These are phyloP conservation scores for Nigrospora osmanthi DNA, from an alignment of 2,329 filamentous ascomycete genomes.

Conservation along the genomic window DNA sequence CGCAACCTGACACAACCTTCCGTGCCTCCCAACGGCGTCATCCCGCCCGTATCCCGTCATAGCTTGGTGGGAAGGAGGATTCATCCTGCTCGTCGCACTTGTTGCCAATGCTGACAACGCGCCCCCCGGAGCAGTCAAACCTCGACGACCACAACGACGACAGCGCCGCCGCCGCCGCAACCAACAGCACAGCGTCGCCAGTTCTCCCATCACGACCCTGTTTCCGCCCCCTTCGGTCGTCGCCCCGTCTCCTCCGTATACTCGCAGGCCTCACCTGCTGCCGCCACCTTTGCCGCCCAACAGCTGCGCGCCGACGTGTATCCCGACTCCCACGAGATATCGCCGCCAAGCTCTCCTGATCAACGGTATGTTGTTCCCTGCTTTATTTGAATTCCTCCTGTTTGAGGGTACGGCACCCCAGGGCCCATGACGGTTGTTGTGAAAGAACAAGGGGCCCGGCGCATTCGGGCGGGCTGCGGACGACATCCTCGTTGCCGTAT, in stretches of 20 bases:
- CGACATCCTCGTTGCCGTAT: too few species aligned
- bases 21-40: too few species aligned
- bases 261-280: constrained; percentile 43
- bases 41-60: too few species aligned
- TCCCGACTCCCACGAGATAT: constrained; percentile 31
- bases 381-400: too few species aligned
- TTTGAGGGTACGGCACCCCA: too few species aligned
- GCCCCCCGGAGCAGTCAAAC: constrained; percentile 18
- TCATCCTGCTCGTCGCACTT: too few species aligned
- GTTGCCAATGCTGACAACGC: constrained; percentile 12
- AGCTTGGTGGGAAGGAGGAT: too few species aligned
- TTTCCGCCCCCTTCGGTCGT: constrained; percentile 14
- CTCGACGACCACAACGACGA: constrained; percentile 18
- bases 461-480: too few species aligned
- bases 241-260: constrained; percentile 55
- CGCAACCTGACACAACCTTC: too few species aligned
- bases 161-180: constrained; percentile 24
- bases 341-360: constrained; percentile 52
- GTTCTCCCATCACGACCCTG: constrained; percentile 19
- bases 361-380: constrained; percentile 30
- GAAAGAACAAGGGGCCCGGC: too few species aligned
- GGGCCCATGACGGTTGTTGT: too few species aligned
- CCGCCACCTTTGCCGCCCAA: constrained; percentile 20
- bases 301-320: constrained; percentile 16
- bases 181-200: constrained; percentile 16